phyloP scores from a whole-genome alignment of 768 basidiomycete species.

The Termitomyces heimii region DNA sequence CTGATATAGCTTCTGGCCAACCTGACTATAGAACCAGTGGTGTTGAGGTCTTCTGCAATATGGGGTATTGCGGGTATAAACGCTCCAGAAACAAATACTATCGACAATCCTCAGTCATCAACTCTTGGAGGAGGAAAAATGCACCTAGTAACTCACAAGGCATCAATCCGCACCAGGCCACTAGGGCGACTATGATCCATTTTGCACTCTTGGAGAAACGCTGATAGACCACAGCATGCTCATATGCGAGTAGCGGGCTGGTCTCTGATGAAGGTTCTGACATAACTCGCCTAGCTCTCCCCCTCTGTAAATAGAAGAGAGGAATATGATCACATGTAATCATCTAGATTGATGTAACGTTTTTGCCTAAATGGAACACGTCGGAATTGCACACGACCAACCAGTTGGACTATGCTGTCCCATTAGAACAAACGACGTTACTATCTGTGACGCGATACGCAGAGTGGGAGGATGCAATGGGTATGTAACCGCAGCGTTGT shows the following conservation, averaged over 20 bases:
- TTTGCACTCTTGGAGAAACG: slow-evolving; percentile 53
- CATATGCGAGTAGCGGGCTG: slow-evolving; percentile 24
- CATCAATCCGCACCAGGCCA: slow-evolving; percentile 57
- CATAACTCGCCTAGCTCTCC: too few species aligned
- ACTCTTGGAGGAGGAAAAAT: neutral
- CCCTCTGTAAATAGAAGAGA: too few species aligned
- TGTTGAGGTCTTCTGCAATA: slow-evolving; percentile 58
- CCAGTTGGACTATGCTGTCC: too few species aligned
- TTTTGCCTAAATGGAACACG: too few species aligned
- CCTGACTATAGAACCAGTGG: slow-evolving; percentile 56
- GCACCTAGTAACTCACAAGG: slow-evolving; percentile 37
- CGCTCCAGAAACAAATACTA: slow-evolving; percentile 64
- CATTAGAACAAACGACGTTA: too few species aligned
- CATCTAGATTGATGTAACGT: too few species aligned
- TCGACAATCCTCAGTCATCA: neutral
- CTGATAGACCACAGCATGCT: slow-evolving; percentile 39
- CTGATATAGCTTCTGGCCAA: slow-evolving; percentile 15
- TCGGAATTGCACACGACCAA: too few species aligned
- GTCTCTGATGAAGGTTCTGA: slow-evolving; percentile 19
- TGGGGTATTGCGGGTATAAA: slow-evolving; percentile 75
- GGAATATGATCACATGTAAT: too few species aligned
- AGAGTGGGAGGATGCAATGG: too few species aligned
- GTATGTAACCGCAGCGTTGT: too few species aligned
- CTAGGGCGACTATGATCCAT: slow-evolving; percentile 46
- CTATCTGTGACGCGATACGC: too few species aligned